Evolutionary conservation across 2,329 filamentous ascomycete species (phyloP).

Genomic region (Ascochyta lentis): DNA sequence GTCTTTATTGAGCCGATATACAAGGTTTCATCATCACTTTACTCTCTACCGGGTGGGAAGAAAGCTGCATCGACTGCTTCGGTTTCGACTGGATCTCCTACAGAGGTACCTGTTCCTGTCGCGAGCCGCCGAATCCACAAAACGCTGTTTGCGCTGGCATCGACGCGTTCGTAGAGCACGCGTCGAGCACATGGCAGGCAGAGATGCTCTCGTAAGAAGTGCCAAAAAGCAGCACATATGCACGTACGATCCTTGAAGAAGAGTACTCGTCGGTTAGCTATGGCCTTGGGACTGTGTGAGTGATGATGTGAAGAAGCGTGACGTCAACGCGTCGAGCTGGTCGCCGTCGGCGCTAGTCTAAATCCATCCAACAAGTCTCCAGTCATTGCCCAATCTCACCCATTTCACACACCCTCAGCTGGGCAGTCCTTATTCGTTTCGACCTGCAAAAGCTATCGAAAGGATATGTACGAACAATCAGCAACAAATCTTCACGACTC

Average conservation of each 20-base stretch:
- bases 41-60: background rate
- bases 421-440: no score
- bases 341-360: background rate
- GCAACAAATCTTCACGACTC: background rate
- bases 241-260: no score
- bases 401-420: background rate
- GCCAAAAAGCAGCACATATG: no score
- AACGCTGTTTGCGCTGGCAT: background rate
- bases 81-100: constrained; percentile 38
- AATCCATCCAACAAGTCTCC: background rate
- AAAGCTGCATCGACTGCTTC: constrained; percentile 22
- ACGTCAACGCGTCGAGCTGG: background rate
- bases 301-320: constrained; percentile 5
- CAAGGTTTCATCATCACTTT: constrained; percentile 5
- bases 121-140: background rate
- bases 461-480: background rate
- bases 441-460: background rate
- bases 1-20: constrained; percentile 42
- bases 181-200: background rate
- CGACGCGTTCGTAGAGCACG: background rate
- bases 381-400: no score
- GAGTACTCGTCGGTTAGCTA: no score
- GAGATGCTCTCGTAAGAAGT: background rate
- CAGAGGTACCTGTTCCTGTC: constrained; percentile 24
- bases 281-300: background rate